phyloP scores from a whole-genome alignment of 371 early-diverging fungal species.

The Mucor plumbeus region DNA sequence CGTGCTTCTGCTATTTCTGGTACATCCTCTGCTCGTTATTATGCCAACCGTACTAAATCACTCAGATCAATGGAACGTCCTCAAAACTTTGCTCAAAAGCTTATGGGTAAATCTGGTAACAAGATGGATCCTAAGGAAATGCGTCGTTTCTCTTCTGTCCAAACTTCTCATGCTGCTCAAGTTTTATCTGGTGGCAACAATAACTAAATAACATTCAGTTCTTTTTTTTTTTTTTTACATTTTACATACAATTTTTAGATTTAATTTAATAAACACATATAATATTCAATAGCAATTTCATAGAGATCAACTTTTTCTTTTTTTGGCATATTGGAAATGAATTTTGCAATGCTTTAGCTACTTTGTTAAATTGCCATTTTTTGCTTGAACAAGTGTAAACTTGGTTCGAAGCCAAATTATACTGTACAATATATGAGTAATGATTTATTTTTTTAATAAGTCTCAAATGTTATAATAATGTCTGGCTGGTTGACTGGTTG shows the following conservation, averaged over 20 bases:
- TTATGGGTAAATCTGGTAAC: conserved; percentile 25
- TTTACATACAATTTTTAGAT: conserved; percentile 8
- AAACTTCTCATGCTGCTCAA: conserved; percentile 27
- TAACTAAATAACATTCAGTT: not conserved
- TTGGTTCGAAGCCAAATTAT: too few relatives aligned
- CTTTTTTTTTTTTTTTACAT: conserved; percentile 4
- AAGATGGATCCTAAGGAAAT: conserved; percentile 53
- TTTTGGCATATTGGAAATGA: too few relatives aligned
- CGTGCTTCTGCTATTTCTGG: conserved; percentile 36
- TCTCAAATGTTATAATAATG: too few relatives aligned
- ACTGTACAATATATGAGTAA: too few relatives aligned
- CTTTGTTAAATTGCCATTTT: too few relatives aligned
- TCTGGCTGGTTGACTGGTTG: too few relatives aligned
- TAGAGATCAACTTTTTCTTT: too few relatives aligned
- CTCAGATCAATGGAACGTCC: conserved; percentile 34
- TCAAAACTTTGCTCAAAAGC: conserved; percentile 38
- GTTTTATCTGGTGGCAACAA: not conserved
- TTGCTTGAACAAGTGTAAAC: too few relatives aligned
- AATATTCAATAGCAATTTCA: not conserved
- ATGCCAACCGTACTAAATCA: conserved; percentile 40
- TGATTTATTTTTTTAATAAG: too few relatives aligned
- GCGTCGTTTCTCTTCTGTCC: conserved; percentile 51
- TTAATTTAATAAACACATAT: not conserved
- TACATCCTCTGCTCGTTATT: conserved; percentile 37
- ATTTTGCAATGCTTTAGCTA: too few relatives aligned